Percentiles rank a stretch among this genome's conserved stretches.
Evolutionary conservation across 2,329 filamentous ascomycete species (phyloP).

Genomic region (Aspergillus brasiliensis): DNA sequence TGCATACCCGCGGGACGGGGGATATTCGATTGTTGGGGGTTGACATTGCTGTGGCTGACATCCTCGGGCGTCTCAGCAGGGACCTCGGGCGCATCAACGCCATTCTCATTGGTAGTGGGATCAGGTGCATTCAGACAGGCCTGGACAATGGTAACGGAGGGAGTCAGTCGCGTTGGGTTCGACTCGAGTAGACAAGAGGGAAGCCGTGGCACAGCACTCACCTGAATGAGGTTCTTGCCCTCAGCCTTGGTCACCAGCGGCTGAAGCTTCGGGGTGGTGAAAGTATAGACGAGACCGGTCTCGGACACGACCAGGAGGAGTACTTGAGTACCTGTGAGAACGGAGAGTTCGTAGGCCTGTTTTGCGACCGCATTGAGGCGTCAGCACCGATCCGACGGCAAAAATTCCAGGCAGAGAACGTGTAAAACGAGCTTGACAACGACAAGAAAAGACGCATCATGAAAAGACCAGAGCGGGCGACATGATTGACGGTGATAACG

Average conservation of each 20-base stretch:
- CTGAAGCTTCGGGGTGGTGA: constrained; percentile 97
- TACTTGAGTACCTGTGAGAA: constrained; percentile 96
- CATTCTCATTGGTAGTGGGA: constrained; percentile 79
- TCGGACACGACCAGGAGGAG: constrained; percentile 94
- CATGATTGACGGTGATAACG: constrained; percentile 11
- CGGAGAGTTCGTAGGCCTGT: constrained; percentile 94
- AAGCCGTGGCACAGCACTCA: constrained; percentile 50
- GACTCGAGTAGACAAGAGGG: background rate
- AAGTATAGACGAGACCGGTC: constrained; percentile 96
- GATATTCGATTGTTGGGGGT: constrained; percentile 68
- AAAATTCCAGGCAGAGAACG: constrained; percentile 3
- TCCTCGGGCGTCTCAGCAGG: constrained; percentile 88
- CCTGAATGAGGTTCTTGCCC: constrained; percentile 99
- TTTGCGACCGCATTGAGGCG: constrained; percentile 19
- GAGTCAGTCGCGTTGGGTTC: constrained; percentile 17
- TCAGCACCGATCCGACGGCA: constrained; percentile 14
- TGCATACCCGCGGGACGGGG: constrained; percentile 68
- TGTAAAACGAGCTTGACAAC: constrained; percentile 9
- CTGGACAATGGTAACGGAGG: constrained; percentile 52
- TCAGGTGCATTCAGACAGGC: constrained; percentile 96
- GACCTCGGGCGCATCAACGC: constrained; percentile 72
- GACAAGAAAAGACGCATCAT: background rate
- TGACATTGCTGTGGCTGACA: constrained; percentile 73
- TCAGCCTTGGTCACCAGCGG: constrained; percentile 97
- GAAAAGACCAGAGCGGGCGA: background rate